Conservation (phyloP, 257 asterid genomes). For the Verbascum thapsus region DNA sequence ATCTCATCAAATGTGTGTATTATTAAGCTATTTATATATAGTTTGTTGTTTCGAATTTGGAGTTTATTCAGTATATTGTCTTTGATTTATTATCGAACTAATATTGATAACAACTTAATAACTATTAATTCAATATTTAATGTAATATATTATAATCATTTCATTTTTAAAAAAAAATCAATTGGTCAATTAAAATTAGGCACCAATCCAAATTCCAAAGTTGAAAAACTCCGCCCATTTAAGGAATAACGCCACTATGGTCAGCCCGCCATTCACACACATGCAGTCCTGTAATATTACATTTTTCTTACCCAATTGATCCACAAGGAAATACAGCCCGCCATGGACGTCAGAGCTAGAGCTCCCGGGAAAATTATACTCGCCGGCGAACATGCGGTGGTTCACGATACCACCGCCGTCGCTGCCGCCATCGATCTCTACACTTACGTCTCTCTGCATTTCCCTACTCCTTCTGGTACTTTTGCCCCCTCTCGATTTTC, state of each 20-base stretch:
- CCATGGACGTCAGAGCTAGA: slow-evolving; percentile 94
- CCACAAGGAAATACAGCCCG: neutral
- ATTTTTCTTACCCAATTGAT: too few relatives aligned
- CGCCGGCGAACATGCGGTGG: slow-evolving; percentile 98
- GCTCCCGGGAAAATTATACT: slow-evolving; percentile 97
- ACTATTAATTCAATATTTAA: too few relatives aligned
- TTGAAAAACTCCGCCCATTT: slow-evolving; percentile 18
- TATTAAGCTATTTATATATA: too few relatives aligned
- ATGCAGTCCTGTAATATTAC: too few relatives aligned
- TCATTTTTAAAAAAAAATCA: too few relatives aligned
- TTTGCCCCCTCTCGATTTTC: neutral
- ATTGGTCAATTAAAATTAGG: slow-evolving; percentile 26
- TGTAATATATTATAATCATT: too few relatives aligned
- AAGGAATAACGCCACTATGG: slow-evolving; percentile 34
- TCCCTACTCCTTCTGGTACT: slow-evolving; percentile 82
- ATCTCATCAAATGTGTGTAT: too few relatives aligned
- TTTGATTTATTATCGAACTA: too few relatives aligned
- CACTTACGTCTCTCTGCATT: slow-evolving; percentile 81
- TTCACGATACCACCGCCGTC: slow-evolving; percentile 96
- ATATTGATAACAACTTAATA: too few relatives aligned
- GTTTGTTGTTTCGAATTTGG: too few relatives aligned
- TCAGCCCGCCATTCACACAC: slow-evolving; percentile 33
- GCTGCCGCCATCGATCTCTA: slow-evolving; percentile 97
- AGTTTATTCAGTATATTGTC: too few relatives aligned
- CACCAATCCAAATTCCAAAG: slow-evolving; percentile 37